These are phyloP conservation scores for Fragaria nilgerrensis DNA, from an alignment of 306 rosid species.

Conservation along the genomic window DNA sequence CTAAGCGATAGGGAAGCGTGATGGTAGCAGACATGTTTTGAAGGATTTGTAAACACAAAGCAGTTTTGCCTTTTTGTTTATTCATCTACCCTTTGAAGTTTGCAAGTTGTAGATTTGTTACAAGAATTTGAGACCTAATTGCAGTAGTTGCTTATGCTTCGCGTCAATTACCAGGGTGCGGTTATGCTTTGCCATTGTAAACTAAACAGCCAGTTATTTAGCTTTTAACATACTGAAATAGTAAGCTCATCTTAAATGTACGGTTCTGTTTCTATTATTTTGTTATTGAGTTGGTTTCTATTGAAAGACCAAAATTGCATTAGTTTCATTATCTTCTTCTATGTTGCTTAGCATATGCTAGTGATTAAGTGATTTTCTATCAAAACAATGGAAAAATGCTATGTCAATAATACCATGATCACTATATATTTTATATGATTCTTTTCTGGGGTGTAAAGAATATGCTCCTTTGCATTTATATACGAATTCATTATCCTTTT, in stretches of 20 bases:
- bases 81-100: slow-evolving; percentile 3
- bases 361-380: neutral
- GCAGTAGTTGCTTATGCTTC: neutral
- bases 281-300: neutral
- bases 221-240: neutral
- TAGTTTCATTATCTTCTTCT: neutral
- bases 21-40: too few relatives aligned
- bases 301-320: neutral
- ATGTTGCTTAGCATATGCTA: neutral
- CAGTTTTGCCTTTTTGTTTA: neutral
- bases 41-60: neutral
- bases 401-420: neutral
- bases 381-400: neutral
- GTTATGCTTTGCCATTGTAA: neutral
- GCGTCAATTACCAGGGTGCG: neutral
- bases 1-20: neutral
- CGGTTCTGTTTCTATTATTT: neutral
- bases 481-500: neutral
- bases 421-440: neutral
- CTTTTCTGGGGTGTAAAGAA: neutral
- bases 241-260: neutral
- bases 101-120: neutral
- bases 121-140: neutral
- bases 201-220: neutral
- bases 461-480: neutral